Percentiles rank a stretch among this genome's conserved stretches.
These are phyloP conservation scores for Aspergillus texensis DNA, from an alignment of 2,329 filamentous ascomycete genomes.

Conservation along the genomic window DNA sequence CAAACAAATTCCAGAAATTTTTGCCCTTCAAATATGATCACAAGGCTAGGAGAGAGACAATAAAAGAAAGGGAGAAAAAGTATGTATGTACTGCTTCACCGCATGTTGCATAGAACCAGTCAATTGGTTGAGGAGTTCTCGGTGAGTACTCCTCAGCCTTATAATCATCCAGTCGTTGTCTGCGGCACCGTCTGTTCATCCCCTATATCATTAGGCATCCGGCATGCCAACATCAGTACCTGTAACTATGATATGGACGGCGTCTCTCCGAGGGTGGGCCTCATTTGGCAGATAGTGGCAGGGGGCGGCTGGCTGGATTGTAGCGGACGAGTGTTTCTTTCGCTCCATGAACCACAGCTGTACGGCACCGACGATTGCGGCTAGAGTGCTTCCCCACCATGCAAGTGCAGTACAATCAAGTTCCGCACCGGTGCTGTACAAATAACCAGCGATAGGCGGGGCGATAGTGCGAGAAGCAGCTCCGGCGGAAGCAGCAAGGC, in stretches of 20 bases:
- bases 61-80: neutral
- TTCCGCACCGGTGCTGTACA: slow-evolving; percentile 65
- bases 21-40: neutral
- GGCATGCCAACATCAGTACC: slow-evolving; percentile 18
- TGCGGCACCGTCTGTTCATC: neutral
- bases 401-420: slow-evolving; percentile 63
- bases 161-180: neutral
- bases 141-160: neutral
- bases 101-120: neutral
- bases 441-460: slow-evolving; percentile 67
- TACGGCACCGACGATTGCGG: slow-evolving; percentile 58
- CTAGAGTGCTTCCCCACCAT: slow-evolving; percentile 62
- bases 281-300: slow-evolving; percentile 27
- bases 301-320: slow-evolving; percentile 38
- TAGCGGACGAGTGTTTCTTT: slow-evolving; percentile 47
- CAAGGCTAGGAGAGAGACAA: neutral
- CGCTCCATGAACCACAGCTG: slow-evolving; percentile 60
- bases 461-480: slow-evolving; percentile 71
- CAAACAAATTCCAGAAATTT: neutral
- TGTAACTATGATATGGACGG: slow-evolving; percentile 35
- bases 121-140: neutral
- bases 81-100: neutral
- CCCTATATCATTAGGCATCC: neutral
- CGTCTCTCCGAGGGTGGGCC: slow-evolving; percentile 24
- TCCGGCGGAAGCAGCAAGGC: slow-evolving; percentile 71